Conservation (phyloP, 257 asterid species). For the Echium plantagineum region DNA sequence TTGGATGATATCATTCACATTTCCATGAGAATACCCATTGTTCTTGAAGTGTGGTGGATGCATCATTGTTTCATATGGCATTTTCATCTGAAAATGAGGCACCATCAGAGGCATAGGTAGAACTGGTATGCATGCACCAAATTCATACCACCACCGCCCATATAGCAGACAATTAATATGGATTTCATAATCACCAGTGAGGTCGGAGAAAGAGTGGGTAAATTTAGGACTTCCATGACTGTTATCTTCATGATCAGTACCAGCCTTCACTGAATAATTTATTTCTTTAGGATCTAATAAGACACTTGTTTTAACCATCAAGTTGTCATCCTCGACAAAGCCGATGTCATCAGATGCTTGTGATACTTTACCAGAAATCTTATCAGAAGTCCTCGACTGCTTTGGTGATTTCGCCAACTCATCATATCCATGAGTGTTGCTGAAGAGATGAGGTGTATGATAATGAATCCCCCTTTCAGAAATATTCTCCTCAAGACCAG, state of each 20-base stretch:
- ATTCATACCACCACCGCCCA: slow-evolving; percentile 33
- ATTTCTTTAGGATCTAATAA: not conserved
- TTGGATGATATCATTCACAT: slow-evolving; percentile 27
- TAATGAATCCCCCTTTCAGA: slow-evolving; percentile 10
- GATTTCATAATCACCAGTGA: slow-evolving; percentile 50
- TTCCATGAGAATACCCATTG: slow-evolving; percentile 36
- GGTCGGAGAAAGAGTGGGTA: slow-evolving; percentile 32
- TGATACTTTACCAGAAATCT: slow-evolving; percentile 12
- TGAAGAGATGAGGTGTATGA: slow-evolving; percentile 30
- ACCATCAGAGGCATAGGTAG: slow-evolving; percentile 25
- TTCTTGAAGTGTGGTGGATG: slow-evolving; percentile 28
- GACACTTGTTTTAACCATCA: slow-evolving; percentile 9
- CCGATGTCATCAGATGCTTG: slow-evolving; percentile 14
- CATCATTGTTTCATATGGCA: slow-evolving; percentile 25
- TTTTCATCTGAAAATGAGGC: slow-evolving; percentile 17
- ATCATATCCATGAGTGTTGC: slow-evolving; percentile 17
- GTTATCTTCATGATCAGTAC: slow-evolving; percentile 8
- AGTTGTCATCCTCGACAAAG: slow-evolving; percentile 8
- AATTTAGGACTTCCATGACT: slow-evolving; percentile 22
- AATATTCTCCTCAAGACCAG: slow-evolving; percentile 12
- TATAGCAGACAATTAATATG: slow-evolving; percentile 30
- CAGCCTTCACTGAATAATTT: slow-evolving; percentile 13
- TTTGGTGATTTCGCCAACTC: slow-evolving; percentile 14
- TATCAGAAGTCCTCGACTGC: slow-evolving; percentile 14
- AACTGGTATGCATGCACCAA: slow-evolving; percentile 22